A percentile compares a stretch with the other conserved stretches of the same genome.
Conservation (phyloP, 176 grass and related monocot genomes). For the Zoysia pacifica region DNA sequence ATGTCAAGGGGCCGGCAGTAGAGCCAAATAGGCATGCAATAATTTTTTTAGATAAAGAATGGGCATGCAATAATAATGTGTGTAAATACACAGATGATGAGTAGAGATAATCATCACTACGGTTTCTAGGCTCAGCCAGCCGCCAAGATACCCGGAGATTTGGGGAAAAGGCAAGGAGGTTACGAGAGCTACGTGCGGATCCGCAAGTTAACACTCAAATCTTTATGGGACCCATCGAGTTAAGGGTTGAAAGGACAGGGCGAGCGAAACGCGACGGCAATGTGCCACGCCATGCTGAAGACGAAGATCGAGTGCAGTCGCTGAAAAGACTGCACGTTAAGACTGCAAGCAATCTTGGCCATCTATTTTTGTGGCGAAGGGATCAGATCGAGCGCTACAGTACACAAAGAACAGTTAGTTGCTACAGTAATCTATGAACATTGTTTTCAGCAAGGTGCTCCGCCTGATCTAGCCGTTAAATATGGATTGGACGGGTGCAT, state of each 20-base stretch:
- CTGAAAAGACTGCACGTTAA: no score
- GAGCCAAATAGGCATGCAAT: not conserved
- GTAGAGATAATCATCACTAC: not conserved
- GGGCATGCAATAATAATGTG: not conserved
- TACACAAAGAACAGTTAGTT: no score
- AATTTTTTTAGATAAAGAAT: no score
- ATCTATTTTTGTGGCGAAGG: no score
- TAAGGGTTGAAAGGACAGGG: constrained; percentile 1
- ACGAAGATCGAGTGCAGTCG: no score
- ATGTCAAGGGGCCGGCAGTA: not conserved
- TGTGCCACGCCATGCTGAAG: not conserved
- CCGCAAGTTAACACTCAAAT: not conserved
- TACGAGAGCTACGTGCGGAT: not conserved
- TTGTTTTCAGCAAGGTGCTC: no score
- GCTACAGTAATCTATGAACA: no score
- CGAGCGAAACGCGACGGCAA: not conserved
- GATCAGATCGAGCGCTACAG: no score
- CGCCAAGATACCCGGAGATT: not conserved
- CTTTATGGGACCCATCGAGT: not conserved
- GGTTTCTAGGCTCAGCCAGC: not conserved
- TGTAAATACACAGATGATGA: no score
- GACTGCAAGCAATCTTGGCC: no score
- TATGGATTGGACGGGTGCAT: no score
- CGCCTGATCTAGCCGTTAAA: no score
- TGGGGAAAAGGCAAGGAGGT: not conserved